phyloP scores from a whole-genome alignment of 2,329 filamentous ascomycete species.

The Hypoxylon sp. region DNA sequence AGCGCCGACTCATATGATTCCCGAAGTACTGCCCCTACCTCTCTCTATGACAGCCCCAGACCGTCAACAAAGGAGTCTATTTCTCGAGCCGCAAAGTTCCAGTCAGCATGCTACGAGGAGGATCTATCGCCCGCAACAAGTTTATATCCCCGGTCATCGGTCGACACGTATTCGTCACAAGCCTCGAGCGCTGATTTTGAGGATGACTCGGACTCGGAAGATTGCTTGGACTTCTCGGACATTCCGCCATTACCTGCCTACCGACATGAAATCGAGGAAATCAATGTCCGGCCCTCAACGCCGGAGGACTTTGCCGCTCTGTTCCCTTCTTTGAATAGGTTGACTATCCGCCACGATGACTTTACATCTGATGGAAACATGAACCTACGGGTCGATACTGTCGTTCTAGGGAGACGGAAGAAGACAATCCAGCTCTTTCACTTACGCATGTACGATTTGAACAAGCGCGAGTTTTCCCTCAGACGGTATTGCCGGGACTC shows the following conservation, averaged over 20 bases:
- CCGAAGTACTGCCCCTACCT: conserved; percentile 65
- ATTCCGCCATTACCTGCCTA: conserved; percentile 72
- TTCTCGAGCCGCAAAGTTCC: conserved; percentile 43
- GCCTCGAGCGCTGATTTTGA: conserved; percentile 72
- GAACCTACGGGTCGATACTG: conserved; percentile 91
- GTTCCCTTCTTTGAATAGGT: conserved; percentile 86
- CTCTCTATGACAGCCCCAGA: conserved; percentile 60
- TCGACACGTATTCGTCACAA: conserved; percentile 84
- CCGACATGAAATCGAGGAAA: conserved; percentile 72
- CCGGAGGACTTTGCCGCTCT: conserved; percentile 86
- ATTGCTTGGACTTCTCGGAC: conserved; percentile 55
- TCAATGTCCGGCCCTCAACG: conserved; percentile 80
- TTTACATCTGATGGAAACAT: conserved; percentile 93
- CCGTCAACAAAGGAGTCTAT: conserved; percentile 57
- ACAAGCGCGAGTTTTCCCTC: conserved; percentile 88
- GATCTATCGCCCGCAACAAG: conserved; percentile 61
- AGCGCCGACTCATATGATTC: conserved; percentile 65
- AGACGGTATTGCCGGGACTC: conserved; percentile 93
- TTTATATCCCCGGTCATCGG: conserved; percentile 71
- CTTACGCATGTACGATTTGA: conserved; percentile 92
- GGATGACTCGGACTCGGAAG: conserved; percentile 54
- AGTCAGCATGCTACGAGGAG: conserved; percentile 48
- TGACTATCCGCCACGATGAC: conserved; percentile 91
- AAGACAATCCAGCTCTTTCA: conserved; percentile 87
- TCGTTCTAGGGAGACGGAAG: conserved; percentile 75